Base-by-base conservation (phyloP, 2,329 filamentous ascomycete genomes). In the Endocalyx cinctus region DNA sequence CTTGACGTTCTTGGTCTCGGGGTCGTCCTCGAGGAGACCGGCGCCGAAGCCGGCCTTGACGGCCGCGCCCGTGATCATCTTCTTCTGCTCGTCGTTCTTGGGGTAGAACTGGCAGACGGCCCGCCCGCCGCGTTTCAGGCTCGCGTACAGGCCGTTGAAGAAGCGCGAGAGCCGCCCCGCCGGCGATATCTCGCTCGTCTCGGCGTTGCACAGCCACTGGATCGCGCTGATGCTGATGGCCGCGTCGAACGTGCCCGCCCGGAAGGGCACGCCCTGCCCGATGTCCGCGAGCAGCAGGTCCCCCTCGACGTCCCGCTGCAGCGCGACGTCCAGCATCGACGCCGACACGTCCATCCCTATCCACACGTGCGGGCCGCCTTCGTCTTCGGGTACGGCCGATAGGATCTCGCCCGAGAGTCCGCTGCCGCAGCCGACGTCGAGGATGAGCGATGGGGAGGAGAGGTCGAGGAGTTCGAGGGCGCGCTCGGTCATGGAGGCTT, bases 81-180 rank as follows among this genome's bases (percentile, higher is more conserved):
- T 79, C 54, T 89, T 78, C 66, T 98, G 92, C 42, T 77, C 72
- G 48, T 94, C 84, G 58, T 98, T 97, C 66, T 95, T 95, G 3
- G 92, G 92, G 59, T 98, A 98, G 61, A 98, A 98, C 55, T 98
- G 92, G 57, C 89, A 95, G 11, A 97, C 90, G 0, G 92, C 92
- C 23, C 87, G 75, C 1, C 87, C 92, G 5, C 92, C 92, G 14
- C 92, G 72, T 43, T 81, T 79, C 42, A 98, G 64, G 39, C 80
- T 81, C 0, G 87, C 84, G 62, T 97, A 98, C 2, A 98, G 64
- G 0, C 88, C 87, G 51, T 94, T 87, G 60, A 98, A 98, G 57
- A 98, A 98, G 27, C 90, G 72, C 5, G 77, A 74, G 17, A 98
- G 63, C 5, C 92, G 70, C 0, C 84, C 87, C 17, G 84, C 76